phyloP scores from a whole-genome alignment of 495 filamentous ascomycete genomes.

The Neurospora sublineolata region DNA sequence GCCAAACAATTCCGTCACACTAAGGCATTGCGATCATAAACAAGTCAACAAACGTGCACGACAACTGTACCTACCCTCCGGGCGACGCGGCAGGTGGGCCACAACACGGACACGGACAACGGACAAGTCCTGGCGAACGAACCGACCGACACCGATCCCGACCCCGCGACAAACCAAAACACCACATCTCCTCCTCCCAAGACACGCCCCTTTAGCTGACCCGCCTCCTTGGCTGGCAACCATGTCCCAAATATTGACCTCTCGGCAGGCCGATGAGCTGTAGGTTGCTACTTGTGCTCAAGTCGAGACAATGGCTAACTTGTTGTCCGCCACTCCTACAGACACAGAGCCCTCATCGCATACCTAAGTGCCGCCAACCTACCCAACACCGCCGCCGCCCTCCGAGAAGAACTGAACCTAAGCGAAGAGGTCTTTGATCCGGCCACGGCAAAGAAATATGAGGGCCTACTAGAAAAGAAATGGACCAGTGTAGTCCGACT shows the following conservation, averaged over 20 bases:
- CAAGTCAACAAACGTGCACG: neutral
- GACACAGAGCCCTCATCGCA: conserved; percentile 83
- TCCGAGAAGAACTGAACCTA: conserved; percentile 54
- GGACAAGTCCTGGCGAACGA: neutral
- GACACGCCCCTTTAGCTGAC: conserved; percentile 1
- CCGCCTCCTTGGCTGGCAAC: conserved; percentile 7
- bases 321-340: conserved; percentile 22
- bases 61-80: neutral
- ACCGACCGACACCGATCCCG: neutral
- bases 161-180: conserved; percentile 1
- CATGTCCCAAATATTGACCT: conserved; percentile 70
- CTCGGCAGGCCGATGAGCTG: conserved; percentile 81
- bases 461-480: conserved; percentile 84
- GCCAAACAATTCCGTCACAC: neutral
- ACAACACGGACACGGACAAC: conserved; percentile 2
- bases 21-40: neutral
- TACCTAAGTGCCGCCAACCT: conserved; percentile 70
- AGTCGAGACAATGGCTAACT: conserved; percentile 6
- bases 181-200: conserved; percentile 4
- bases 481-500: conserved; percentile 87
- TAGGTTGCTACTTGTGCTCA: conserved; percentile 31
- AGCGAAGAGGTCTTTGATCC: conserved; percentile 62
- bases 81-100: neutral
- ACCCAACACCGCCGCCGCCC: conserved; percentile 49
- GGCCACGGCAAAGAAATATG: conserved; percentile 74